Percentiles rank a stretch among this genome's conserved stretches.
phyloP scores from a whole-genome alignment of 2,329 filamentous ascomycete species.

The Chaetomium globosum region DNA sequence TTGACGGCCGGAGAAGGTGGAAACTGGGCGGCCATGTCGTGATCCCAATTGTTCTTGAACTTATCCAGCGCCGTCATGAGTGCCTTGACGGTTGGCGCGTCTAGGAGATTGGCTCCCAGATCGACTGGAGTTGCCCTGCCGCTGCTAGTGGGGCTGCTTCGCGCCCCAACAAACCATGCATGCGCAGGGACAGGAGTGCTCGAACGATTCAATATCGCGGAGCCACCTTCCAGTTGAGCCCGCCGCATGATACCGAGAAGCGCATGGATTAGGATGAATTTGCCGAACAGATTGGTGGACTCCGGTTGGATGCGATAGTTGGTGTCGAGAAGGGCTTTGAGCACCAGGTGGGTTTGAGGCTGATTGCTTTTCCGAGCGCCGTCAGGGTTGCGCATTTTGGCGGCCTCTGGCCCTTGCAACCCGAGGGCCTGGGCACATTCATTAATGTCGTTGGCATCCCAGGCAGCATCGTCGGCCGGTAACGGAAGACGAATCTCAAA shows the following conservation, averaged over 20 bases:
- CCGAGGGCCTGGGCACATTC: conserved; percentile 69
- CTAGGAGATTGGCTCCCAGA: conserved; percentile 43
- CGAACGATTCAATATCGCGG: conserved; percentile 45
- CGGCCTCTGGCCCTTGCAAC: conserved; percentile 59
- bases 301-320: conserved; percentile 63
- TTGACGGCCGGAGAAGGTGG: conserved; percentile 52
- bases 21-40: conserved; percentile 69
- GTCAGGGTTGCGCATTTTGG: conserved; percentile 59
- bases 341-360: conserved; percentile 62
- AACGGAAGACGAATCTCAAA: conserved; percentile 69
- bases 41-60: conserved; percentile 73
- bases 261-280: conserved; percentile 73
- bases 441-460: conserved; percentile 64
- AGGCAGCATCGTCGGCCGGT: conserved; percentile 71
- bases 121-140: conserved; percentile 52
- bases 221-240: conserved; percentile 47
- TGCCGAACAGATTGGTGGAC: conserved; percentile 71
- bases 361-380: conserved; percentile 67
- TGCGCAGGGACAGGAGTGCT: conserved; percentile 61
- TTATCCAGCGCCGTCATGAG: conserved; percentile 65
- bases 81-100: conserved; percentile 52
- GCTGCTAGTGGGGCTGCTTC: conserved; percentile 48
- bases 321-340: conserved; percentile 63
- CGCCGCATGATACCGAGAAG: conserved; percentile 63
- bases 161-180: conserved; percentile 56